Conservation (phyloP, 208 protist genomes). For the Leishmania guyanensis region DNA sequence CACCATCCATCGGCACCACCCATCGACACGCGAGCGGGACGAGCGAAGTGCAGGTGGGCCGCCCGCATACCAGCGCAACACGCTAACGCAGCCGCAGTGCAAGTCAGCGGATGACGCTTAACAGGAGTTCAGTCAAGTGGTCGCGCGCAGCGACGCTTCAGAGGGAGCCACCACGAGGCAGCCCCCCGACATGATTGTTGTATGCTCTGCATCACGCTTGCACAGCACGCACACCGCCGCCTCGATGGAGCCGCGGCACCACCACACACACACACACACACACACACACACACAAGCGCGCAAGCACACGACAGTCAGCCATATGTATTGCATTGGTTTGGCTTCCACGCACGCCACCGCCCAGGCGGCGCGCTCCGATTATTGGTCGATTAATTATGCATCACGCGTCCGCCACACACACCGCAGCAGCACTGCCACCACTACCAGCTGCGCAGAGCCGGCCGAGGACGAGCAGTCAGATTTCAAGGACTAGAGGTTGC, state of each 20-base stretch:
- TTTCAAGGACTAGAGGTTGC: slow-evolving; percentile 57
- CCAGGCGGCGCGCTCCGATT: slow-evolving; percentile 9
- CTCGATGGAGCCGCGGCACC: background rate
- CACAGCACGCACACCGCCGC: slow-evolving; percentile 11
- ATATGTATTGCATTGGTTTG: slow-evolving; percentile 19
- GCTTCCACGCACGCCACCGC: slow-evolving; percentile 14
- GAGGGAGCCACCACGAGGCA: slow-evolving; percentile 24
- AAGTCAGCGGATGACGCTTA: slow-evolving; percentile 51
- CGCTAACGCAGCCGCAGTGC: background rate
- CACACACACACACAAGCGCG: background rate
- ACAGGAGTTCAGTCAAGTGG: slow-evolving; percentile 32
- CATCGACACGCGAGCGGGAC: slow-evolving; percentile 35
- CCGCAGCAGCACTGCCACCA: background rate
- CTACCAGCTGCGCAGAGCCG: background rate
- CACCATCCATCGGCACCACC: slow-evolving; percentile 39
- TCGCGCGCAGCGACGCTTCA: slow-evolving; percentile 22
- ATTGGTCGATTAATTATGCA: slow-evolving; percentile 20
- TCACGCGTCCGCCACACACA: slow-evolving; percentile 8
- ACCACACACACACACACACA: background rate
- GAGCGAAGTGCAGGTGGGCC: slow-evolving; percentile 52
- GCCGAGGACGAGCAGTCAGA: slow-evolving; percentile 25
- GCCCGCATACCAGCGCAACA: slow-evolving; percentile 15
- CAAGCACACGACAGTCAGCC: slow-evolving; percentile 1
- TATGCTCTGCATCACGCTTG: slow-evolving; percentile 41
- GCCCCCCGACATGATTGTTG: slow-evolving; percentile 32